Conservation (phyloP, 2,329 filamentous ascomycete genomes). For the Chrysosporium keratinophilum region DNA sequence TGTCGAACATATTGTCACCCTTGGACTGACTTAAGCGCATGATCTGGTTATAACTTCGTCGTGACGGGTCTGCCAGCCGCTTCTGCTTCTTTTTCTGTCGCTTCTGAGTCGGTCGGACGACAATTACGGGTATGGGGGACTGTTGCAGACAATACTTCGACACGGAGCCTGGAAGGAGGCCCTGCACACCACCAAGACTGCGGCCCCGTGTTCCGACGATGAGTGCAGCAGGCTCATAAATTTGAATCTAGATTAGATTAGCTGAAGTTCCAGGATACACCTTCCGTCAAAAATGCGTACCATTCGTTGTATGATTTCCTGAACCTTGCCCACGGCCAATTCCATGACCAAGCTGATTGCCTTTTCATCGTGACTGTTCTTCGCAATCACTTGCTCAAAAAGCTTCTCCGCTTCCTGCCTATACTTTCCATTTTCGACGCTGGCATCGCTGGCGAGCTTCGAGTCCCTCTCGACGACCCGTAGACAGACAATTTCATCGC, state of each 20-base stretch:
- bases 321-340: slow-evolving; percentile 78
- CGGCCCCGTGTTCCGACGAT: slow-evolving; percentile 82
- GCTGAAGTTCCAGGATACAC: background rate
- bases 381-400: slow-evolving; percentile 64
- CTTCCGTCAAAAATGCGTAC: slow-evolving; percentile 41
- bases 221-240: slow-evolving; percentile 83
- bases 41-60: slow-evolving; percentile 69
- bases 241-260: slow-evolving; percentile 55
- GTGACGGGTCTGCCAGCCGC: slow-evolving; percentile 62
- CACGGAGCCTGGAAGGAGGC: slow-evolving; percentile 75
- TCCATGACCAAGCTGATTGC: slow-evolving; percentile 79
- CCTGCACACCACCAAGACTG: slow-evolving; percentile 75
- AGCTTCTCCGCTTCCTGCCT: slow-evolving; percentile 63
- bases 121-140: slow-evolving; percentile 84
- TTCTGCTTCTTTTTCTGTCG: slow-evolving; percentile 84
- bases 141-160: slow-evolving; percentile 93
- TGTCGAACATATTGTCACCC: slow-evolving; percentile 45
- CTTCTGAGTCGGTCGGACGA: slow-evolving; percentile 78
- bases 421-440: slow-evolving; percentile 59
- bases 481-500: slow-evolving; percentile 85
- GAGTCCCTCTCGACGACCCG: slow-evolving; percentile 77
- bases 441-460: slow-evolving; percentile 52
- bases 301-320: slow-evolving; percentile 82
- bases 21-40: slow-evolving; percentile 51
- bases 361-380: slow-evolving; percentile 66